Base-by-base conservation (phyloP, 2,329 filamentous ascomycete genomes). In the Graphium sp. region DNA sequence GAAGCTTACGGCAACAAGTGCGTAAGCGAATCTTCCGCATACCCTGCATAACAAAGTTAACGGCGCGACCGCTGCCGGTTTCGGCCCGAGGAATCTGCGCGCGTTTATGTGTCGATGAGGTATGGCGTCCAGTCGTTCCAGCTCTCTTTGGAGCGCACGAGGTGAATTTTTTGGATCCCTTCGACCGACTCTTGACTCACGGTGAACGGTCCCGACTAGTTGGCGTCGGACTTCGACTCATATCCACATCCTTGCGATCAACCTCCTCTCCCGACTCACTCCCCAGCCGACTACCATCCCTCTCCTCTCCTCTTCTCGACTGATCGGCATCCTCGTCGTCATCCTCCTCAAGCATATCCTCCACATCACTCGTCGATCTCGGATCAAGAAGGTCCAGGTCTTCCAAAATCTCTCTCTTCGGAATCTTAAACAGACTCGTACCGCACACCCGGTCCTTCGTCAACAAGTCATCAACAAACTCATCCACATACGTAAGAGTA, bases 341-440 rank as follows among this genome's bases (percentile, higher is more conserved):
- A 3, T 66, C 66, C 22, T 72, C 69, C 30, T 71, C 68, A 26
- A 82, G 50, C 38, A 83, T 45, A 37, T 74, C 74, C 39, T 87
- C 80, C 31, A 87, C 60, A 39, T 84, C 82, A 2, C 78, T 82
- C 34, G 95, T 50, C 20, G 83, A 74, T 38, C 87, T 67, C 28
- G 84, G 79, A 45, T 94, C 87, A 43, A 98, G 45, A 42, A 85
- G 53, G 39, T 92, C 89, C 48, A 92, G 46, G 48, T 98, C 89
- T 55, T 98, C 89, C 37, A 98, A 48, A 29, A 81, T 66, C 38
- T 79, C 73, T 40, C 89, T 63, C 34, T 73, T 73, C 4, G 85
- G 81, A 62, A 98, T 66, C 56, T 93, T 92, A 74, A 83, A 91
- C 40, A 98, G 47, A 45, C 76, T 91, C 4, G 89, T 95, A 21